A percentile compares a stretch with the other conserved stretches of the same genome.
Conservation (phyloP, 306 rosid species). For the Macrotyloma uniflorum region DNA sequence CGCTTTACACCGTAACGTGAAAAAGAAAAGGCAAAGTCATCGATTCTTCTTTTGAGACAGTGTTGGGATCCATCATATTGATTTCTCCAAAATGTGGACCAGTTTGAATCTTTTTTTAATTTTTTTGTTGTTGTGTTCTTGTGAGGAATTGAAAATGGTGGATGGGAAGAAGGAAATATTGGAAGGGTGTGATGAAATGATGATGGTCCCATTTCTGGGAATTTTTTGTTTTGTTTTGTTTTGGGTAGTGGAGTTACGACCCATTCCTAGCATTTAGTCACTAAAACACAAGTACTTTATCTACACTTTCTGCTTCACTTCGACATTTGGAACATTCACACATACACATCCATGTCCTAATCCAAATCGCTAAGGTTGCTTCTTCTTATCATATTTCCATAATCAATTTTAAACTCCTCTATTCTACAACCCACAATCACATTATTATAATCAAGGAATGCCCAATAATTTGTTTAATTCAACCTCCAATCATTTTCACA, state of each 20-base stretch:
- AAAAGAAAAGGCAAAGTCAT: slow-evolving; percentile 42
- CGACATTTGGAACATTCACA: too few relatives aligned
- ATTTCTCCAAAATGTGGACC: slow-evolving; percentile 49
- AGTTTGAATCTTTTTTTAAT: slow-evolving; percentile 32
- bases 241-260: slow-evolving; percentile 30
- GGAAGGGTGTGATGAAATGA: slow-evolving; percentile 23
- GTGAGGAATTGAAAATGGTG: slow-evolving; percentile 12
- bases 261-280: slow-evolving; percentile 37
- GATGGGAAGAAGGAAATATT: slow-evolving; percentile 13
- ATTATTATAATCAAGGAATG: too few relatives aligned
- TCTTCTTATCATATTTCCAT: not conserved
- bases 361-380: not conserved
- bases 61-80: slow-evolving; percentile 63
- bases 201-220: slow-evolving; percentile 41
- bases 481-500: too few relatives aligned
- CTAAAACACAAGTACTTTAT: slow-evolving; percentile 28
- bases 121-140: not conserved
- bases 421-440: too few relatives aligned
- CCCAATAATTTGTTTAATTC: too few relatives aligned
- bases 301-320: slow-evolving; percentile 32
- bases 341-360: slow-evolving; percentile 27
- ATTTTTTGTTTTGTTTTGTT: slow-evolving; percentile 31
- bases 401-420: not conserved
- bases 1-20: slow-evolving; percentile 41
- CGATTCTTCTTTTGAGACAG: slow-evolving; percentile 51